Evolutionary conservation across 2,329 filamentous ascomycete genomes (phyloP).

Genomic region (Exophiala aquamarina): DNA sequence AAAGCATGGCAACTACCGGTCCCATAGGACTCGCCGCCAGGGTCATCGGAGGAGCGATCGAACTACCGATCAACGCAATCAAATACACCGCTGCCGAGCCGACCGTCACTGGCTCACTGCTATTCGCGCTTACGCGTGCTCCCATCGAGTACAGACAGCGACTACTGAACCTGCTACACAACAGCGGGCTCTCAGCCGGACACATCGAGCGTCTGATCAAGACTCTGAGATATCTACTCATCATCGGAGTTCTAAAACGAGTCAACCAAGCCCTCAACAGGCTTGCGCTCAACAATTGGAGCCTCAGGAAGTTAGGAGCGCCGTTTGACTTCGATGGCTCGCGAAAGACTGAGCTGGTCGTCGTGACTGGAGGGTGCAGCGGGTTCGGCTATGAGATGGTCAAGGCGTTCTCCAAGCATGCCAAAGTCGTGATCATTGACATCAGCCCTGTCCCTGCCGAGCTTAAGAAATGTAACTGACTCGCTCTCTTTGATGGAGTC

Average conservation of each 20-base stretch:
- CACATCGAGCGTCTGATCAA: slow-evolving; percentile 17
- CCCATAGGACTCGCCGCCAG: slow-evolving; percentile 12
- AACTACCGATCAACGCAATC: slow-evolving; percentile 15
- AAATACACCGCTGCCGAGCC: slow-evolving; percentile 20
- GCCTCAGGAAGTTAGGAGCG: slow-evolving; percentile 36
- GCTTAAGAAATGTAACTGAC: slow-evolving; percentile 17
- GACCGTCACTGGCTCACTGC: slow-evolving; percentile 21
- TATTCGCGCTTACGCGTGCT: slow-evolving; percentile 21
- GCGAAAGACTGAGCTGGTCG: slow-evolving; percentile 35
- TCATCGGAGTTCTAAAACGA: slow-evolving; percentile 51
- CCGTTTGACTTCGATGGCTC: slow-evolving; percentile 30
- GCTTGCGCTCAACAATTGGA: slow-evolving; percentile 43
- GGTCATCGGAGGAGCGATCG: slow-evolving; percentile 4
- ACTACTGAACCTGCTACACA: slow-evolving; percentile 13
- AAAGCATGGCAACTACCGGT: slow-evolving; percentile 12
- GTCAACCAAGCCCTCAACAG: slow-evolving; percentile 55
- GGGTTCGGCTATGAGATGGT: slow-evolving; percentile 72
- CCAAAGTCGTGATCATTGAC: slow-evolving; percentile 72
- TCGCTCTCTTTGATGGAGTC: no score
- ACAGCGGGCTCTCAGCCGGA: slow-evolving; percentile 10
- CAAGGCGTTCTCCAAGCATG: slow-evolving; percentile 62
- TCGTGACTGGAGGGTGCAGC: slow-evolving; percentile 63
- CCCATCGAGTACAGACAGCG: slow-evolving; percentile 15
- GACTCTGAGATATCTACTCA: slow-evolving; percentile 49
- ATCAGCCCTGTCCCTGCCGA: slow-evolving; percentile 42